A percentile compares a stretch with the other conserved stretches of the same genome.
phyloP scores from a whole-genome alignment of 495 filamentous ascomycete species.

The Penicillium dipodomyicola region DNA sequence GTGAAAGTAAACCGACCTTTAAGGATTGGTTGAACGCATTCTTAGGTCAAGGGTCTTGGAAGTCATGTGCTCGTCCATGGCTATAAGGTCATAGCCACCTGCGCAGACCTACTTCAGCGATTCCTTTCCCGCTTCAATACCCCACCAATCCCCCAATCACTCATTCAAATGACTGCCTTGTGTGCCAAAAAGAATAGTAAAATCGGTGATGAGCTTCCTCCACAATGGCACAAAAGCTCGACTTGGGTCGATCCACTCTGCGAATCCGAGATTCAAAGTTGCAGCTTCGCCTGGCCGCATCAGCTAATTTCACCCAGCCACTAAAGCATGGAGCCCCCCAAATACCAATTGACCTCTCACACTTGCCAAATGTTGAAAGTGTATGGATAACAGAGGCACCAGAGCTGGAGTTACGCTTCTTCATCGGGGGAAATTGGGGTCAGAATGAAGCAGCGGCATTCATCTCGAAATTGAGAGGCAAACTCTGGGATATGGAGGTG shows the following conservation, averaged over 20 bases:
- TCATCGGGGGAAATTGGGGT: constrained; percentile 10
- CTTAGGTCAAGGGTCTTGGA: not conserved
- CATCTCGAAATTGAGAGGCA: constrained; percentile 20
- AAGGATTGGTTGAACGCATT: not conserved
- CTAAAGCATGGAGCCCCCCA: not conserved
- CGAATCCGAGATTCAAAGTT: constrained; percentile 10
- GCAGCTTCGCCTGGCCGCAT: constrained; percentile 20
- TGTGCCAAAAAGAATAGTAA: not conserved
- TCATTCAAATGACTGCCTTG: not conserved
- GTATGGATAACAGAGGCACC: constrained; percentile 37
- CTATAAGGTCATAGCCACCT: not conserved
- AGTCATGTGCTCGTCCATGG: not conserved
- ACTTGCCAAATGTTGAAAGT: constrained; percentile 12
- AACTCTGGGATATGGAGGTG: constrained; percentile 32
- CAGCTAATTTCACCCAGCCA: constrained; percentile 6
- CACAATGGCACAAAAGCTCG: constrained; percentile 19
- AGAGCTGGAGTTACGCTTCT: constrained; percentile 27
- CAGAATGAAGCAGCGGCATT: constrained; percentile 9
- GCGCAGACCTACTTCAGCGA: not conserved
- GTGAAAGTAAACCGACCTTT: not conserved
- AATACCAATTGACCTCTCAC: not conserved
- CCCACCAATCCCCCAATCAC: not conserved
- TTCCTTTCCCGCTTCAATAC: not conserved
- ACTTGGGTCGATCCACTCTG: constrained; percentile 21
- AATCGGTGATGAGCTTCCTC: not conserved